Base-by-base conservation (phyloP, 148 eudicot species). In the Diospyros kaki region DNA sequence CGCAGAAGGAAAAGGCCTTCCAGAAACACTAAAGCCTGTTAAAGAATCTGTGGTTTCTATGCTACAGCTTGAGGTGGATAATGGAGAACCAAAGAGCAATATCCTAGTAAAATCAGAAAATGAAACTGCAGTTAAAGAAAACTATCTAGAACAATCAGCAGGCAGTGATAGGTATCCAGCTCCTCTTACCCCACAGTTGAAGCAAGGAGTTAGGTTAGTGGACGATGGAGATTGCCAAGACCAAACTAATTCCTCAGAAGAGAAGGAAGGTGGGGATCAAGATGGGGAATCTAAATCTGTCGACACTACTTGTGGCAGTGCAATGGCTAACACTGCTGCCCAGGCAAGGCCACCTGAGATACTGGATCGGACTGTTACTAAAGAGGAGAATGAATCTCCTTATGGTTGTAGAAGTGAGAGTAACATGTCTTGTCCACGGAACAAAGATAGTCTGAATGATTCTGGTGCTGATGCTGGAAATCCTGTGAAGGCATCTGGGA, bases 181-280 rank as follows among this genome's bases (percentile, higher is more conserved):
- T 82, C 94, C 97, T 40, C 87, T 90, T 42, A 92, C 97, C 68
- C 97, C 97, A 48, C 94, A 88, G 74, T 51, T 87, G 72, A 86
- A 92, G 76, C 94, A 89, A 73, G 88, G 87, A 10, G 85, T 66
- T 72, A 84, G 97, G 69, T 82, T 81, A 69, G 51, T 87, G 73
- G 93, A 88, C 70, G 84, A 90, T 50, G 84, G 80, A 28, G 91
- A 91, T 74, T 83, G 77, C 74, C 93, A 80, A 14, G 91, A 90
- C 76, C 94, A 88, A 63, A 74, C 83, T 60, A 85, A 78, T 55
- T 64, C 67, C 65, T 85, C 88, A 55, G 66, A 77, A 7, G 88
- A 84, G 46, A 86, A 83, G 77, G 93, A 85, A 50, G 68, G 80
- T 11, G 82, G 69, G 67, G 91, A 86, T 61, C 79, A 79, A 72